Evolutionary conservation across 257 asterid genomes (phyloP).

Genomic region (Solanum medicagineum): DNA sequence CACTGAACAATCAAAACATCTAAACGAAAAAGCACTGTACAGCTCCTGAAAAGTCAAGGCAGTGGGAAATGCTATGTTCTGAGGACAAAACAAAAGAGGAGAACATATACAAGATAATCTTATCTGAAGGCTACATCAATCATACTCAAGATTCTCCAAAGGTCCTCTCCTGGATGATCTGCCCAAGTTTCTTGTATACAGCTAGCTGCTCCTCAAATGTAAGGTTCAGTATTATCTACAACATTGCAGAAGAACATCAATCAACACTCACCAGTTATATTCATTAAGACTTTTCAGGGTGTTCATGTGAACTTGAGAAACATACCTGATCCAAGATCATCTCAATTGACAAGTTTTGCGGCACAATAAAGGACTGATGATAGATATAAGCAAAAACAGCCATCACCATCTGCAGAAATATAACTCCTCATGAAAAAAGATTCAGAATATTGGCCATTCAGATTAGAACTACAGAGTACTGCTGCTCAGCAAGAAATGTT

Average conservation of each 20-base stretch:
- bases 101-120: background rate
- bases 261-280: background rate
- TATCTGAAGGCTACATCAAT: background rate
- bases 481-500: background rate
- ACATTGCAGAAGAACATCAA: background rate
- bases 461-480: background rate
- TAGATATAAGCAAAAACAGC: constrained; percentile 73
- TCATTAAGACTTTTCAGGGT: background rate
- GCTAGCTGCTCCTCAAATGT: constrained; percentile 55
- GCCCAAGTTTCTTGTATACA: constrained; percentile 44
- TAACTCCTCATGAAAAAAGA: background rate
- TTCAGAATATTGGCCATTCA: background rate
- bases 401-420: constrained; percentile 69
- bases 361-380: constrained; percentile 64
- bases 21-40: background rate
- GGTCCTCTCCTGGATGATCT: constrained; percentile 49
- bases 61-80: background rate
- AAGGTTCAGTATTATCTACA: constrained; percentile 70
- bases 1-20: background rate
- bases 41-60: background rate
- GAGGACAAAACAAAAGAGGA: background rate
- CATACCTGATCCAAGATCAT: constrained; percentile 65
- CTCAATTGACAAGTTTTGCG: constrained; percentile 60
- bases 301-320: background rate
- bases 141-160: constrained; percentile 38